A percentile compares a stretch with the other conserved stretches of the same genome.
Conservation (phyloP, 345 rosid species). For the Schrenkiella parvula region DNA sequence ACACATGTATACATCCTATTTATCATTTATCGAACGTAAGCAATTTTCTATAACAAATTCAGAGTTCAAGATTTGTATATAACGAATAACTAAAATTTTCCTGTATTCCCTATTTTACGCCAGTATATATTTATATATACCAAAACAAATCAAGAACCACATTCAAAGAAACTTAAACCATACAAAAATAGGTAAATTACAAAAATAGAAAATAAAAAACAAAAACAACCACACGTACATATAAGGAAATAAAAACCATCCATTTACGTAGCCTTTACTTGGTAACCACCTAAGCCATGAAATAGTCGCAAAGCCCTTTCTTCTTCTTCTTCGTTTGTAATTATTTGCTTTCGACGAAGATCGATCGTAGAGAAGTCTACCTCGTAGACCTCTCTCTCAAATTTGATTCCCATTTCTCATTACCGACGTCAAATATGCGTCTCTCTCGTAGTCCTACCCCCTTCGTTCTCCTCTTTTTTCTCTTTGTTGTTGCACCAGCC, state of each 20-base stretch:
- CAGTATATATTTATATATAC: background rate
- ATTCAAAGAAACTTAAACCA: constrained; percentile 20
- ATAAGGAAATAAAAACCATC: constrained; percentile 19
- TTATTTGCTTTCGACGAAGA: constrained; percentile 18
- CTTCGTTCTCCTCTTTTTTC: background rate
- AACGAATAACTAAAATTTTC: background rate
- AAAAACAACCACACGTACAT: constrained; percentile 32
- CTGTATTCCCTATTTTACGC: background rate
- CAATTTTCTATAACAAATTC: background rate
- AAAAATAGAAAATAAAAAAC: constrained; percentile 21
- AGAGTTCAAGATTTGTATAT: background rate
- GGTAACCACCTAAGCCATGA: constrained; percentile 28
- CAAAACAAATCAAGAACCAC: constrained; percentile 7
- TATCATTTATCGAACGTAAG: background rate
- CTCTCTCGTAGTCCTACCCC: constrained; percentile 1
- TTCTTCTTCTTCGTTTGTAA: constrained; percentile 2
- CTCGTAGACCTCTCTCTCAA: constrained; percentile 23
- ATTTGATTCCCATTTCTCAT: background rate
- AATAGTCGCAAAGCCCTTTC: constrained; percentile 20
- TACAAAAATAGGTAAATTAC: constrained; percentile 19
- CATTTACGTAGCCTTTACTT: constrained; percentile 22
- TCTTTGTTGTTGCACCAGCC: background rate
- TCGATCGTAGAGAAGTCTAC: constrained; percentile 27
- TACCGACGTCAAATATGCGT: constrained; percentile 4
- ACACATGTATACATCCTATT: background rate